Conservation (phyloP, 2,329 filamentous ascomycete species). For the Xylariaceae sp. region DNA sequence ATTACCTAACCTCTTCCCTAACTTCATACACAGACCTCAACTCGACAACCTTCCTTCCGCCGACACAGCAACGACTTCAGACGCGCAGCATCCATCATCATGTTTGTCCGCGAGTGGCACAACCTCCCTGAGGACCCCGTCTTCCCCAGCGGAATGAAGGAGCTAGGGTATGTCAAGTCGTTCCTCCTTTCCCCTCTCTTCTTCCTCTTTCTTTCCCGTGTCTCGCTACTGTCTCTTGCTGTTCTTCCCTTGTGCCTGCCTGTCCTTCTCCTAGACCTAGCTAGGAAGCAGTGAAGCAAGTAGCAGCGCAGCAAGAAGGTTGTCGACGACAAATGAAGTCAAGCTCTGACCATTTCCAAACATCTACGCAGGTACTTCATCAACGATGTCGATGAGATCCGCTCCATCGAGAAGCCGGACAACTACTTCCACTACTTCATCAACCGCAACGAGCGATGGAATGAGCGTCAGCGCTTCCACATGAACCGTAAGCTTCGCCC, state of each 20-base stretch:
- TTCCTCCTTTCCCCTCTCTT: background rate
- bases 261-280: no score
- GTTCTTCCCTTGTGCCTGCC: no score
- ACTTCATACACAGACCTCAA: no score
- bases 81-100: slow-evolving; percentile 34
- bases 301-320: no score
- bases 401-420: slow-evolving; percentile 62
- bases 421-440: slow-evolving; percentile 71
- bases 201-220: background rate
- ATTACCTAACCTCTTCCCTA: no score
- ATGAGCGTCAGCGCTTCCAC: slow-evolving; percentile 68
- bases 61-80: no score
- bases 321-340: no score
- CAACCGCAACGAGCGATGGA: slow-evolving; percentile 70
- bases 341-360: background rate
- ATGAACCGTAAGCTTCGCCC: slow-evolving; percentile 60
- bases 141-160: slow-evolving; percentile 62
- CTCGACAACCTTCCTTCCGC: no score
- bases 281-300: no score
- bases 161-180: slow-evolving; percentile 61
- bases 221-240: background rate
- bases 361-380: slow-evolving; percentile 64
- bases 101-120: slow-evolving; percentile 71
- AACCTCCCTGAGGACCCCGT: slow-evolving; percentile 66
- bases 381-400: slow-evolving; percentile 70